Conservation (phyloP, 139 green algal species). For the Micractinium sp. region DNA sequence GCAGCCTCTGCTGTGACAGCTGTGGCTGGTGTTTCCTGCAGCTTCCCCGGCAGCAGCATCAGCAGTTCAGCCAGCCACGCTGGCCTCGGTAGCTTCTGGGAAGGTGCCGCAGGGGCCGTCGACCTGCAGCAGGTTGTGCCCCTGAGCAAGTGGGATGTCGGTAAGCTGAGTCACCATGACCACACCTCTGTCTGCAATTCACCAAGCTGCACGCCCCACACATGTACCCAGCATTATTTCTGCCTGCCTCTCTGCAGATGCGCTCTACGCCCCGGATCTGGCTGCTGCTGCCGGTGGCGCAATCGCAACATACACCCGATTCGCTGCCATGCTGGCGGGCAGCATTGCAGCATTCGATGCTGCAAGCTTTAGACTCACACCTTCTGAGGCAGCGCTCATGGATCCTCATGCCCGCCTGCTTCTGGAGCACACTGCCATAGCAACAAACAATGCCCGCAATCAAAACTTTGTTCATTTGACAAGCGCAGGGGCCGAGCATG, state of each 20-base stretch:
- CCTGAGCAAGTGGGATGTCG: constrained; percentile 13
- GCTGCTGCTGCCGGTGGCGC: not conserved
- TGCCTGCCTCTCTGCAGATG: not conserved
- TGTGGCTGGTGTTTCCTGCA: not conserved
- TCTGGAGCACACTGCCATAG: constrained; percentile 54
- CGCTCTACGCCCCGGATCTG: not conserved
- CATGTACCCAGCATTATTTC: not conserved
- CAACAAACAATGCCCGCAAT: not conserved
- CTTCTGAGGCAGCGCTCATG: constrained; percentile 65
- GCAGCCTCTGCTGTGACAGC: not conserved
- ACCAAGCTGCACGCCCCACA: too few relatives aligned
- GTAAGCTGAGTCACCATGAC: not conserved
- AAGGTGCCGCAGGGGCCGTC: too few relatives aligned
- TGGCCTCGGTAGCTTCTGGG: too few relatives aligned
- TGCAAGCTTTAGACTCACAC: constrained; percentile 56
- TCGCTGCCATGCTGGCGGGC: constrained; percentile 66
- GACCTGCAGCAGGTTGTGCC: constrained; percentile 1
- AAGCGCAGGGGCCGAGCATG: not conserved
- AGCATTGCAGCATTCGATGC: constrained; percentile 70
- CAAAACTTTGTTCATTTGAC: not conserved
- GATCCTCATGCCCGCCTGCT: constrained; percentile 80
- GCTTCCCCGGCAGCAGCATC: constrained; percentile 2
- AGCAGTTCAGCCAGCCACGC: too few relatives aligned
- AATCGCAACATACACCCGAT: constrained; percentile 44
- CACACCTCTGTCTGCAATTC: not conserved